Conservation (phyloP, 176 grass and related monocot genomes). For the Tuctoria greenei region DNA sequence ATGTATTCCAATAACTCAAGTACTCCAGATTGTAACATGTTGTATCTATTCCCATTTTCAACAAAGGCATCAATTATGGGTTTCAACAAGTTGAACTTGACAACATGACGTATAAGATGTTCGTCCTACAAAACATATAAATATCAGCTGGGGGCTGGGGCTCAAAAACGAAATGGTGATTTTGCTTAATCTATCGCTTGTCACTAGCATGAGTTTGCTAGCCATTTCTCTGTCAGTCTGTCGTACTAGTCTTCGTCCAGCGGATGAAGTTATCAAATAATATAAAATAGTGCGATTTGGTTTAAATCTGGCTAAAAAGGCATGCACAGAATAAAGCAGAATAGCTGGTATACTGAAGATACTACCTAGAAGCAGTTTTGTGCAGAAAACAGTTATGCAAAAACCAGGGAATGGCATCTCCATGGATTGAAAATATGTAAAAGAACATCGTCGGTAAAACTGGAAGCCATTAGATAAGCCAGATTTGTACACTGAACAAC, state of each 20-base stretch:
- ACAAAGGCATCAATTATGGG: slow-evolving; percentile 80
- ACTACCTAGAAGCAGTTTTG: slow-evolving; percentile 5
- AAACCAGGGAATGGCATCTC: not conserved
- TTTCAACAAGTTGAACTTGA: slow-evolving; percentile 83
- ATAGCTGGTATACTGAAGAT: slow-evolving; percentile 5
- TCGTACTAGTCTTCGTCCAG: not conserved
- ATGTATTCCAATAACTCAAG: slow-evolving; percentile 93
- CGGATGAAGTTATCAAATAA: not conserved
- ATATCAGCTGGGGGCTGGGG: slow-evolving; percentile 4
- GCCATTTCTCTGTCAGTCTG: not conserved
- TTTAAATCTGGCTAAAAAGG: not conserved
- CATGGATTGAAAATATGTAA: not conserved
- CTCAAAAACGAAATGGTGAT: slow-evolving; percentile 7
- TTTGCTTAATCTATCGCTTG: not conserved
- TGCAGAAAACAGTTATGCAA: not conserved
- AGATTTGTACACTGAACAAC: not conserved
- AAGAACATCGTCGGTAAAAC: slow-evolving; percentile 4
- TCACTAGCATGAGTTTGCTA: not conserved
- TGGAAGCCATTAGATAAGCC: not conserved
- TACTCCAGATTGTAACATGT: slow-evolving; percentile 94
- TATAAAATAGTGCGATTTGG: not conserved
- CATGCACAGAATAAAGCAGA: not conserved
- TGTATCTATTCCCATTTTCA: slow-evolving; percentile 88
- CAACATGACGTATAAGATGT: slow-evolving; percentile 89
- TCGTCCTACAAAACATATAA: slow-evolving; percentile 71